Conservation (phyloP, 495 filamentous ascomycete genomes). For the Haplographium delicatum region DNA sequence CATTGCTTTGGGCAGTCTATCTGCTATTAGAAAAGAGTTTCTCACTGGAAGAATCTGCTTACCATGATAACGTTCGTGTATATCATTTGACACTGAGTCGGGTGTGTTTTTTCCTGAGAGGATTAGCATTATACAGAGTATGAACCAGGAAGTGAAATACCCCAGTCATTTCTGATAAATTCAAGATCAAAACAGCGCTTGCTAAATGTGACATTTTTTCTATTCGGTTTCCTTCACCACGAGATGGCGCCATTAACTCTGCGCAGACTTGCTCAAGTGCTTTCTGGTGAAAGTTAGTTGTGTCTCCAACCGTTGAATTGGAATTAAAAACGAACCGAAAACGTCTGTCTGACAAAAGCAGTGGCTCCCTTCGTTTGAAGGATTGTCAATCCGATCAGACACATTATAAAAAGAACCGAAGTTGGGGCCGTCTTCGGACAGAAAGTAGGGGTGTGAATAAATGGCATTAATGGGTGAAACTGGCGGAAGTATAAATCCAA, state of each 20-base stretch:
- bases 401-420: conserved; percentile 44
- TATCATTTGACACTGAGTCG: conserved; percentile 43
- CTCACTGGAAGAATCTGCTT: conserved; percentile 11
- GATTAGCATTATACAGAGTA: conserved; percentile 14
- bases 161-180: conserved; percentile 44
- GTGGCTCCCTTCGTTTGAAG: conserved; percentile 45
- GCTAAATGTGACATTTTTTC: conserved; percentile 42
- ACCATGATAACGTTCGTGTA: conserved; percentile 49
- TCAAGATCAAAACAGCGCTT: conserved; percentile 41
- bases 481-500: conserved; percentile 48
- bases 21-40: background rate
- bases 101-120: conserved; percentile 37
- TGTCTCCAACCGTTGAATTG: background rate
- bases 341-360: conserved; percentile 41
- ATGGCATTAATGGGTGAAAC: conserved; percentile 46
- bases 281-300: conserved; percentile 25
- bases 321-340: conserved; percentile 31
- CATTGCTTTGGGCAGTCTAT: conserved; percentile 46
- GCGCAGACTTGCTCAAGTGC: conserved; percentile 37
- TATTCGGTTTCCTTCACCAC: conserved; percentile 32
- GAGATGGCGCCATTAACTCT: conserved; percentile 37
- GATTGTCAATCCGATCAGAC: conserved; percentile 46
- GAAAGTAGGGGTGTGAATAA: conserved; percentile 48
- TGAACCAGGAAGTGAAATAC: conserved; percentile 26
- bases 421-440: conserved; percentile 39